Conservation (phyloP, 202 grass and related monocot genomes). For the Bolboschoenoplectus hybrid region DNA sequence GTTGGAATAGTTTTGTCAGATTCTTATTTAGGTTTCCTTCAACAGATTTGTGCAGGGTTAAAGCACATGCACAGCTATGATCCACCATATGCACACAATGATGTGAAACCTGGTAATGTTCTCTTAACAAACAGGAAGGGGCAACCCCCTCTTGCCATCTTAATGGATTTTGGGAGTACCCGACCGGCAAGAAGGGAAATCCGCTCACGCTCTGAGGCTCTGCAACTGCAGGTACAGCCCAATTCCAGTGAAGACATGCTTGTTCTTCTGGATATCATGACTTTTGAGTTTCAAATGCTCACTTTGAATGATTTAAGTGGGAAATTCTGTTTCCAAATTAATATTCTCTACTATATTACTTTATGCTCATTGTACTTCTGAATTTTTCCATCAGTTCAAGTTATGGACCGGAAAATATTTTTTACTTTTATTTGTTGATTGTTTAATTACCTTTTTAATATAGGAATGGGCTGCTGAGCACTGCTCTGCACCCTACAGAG, state of each 20-base stretch:
- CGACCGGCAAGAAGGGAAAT: conserved; percentile 82
- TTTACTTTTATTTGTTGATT: not conserved
- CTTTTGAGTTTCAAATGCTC: conserved; percentile 22
- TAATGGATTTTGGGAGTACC: conserved; percentile 99
- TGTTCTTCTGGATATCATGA: not conserved
- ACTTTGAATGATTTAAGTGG: not conserved
- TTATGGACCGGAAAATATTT: not conserved
- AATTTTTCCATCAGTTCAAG: not conserved
- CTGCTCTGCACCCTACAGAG: conserved; percentile 93
- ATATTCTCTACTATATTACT: conserved; percentile 15
- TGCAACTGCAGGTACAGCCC: conserved; percentile 67
- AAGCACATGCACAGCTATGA: conserved; percentile 97
- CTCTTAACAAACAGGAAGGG: conserved; percentile 82
- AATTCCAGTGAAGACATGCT: not conserved
- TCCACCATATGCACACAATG: conserved; percentile 97
- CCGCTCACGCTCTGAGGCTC: conserved; percentile 77
- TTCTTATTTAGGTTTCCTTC: conserved; percentile 31
- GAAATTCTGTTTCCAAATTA: conserved; percentile 4
- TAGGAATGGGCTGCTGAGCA: conserved; percentile 99
- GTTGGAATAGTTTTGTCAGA: not conserved
- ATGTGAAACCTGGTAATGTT: conserved; percentile 98
- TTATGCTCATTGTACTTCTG: not conserved
- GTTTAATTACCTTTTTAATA: not conserved
- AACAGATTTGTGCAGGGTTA: conserved; percentile 86
- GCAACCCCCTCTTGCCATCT: conserved; percentile 72